Base-by-base conservation (phyloP, 768 basidiomycete genomes). In the Mycena indigotica region DNA sequence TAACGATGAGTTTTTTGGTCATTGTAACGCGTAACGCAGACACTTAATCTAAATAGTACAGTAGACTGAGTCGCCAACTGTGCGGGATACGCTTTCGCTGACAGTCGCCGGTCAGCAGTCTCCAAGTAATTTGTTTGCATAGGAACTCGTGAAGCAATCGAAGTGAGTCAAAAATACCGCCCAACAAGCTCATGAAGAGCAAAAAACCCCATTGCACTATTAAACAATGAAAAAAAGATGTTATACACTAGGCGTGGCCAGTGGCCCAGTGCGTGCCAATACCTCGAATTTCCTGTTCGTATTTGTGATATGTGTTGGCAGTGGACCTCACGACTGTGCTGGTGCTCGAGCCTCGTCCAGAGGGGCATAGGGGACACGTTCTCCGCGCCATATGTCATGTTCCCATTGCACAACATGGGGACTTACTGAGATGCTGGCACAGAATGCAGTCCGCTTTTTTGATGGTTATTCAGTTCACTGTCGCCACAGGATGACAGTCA, bases 401-500 rank as follows among this genome's bases (percentile, higher is more conserved):
- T 24, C 23, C 19, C 12, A 17, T 8, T 28, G 38, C 10, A 5
- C 15, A 19, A 15, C 50, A n/a, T 25, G 13, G n/a, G 32, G 8
- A 8, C 32, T 35, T 19, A 32, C 46, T 38, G 13, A 29, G 38
- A 16, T 15, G 26, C 19, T 40, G 50, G 24, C 25, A 5, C 53
- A 65, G 66, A 17, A 65, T 56, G 26, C 60, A 52, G 17, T 63
- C 58, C 28, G 48, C 65, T 15, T 29, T 65, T 17, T 58, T 46
- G 30, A 52, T 55, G 6, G 55, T 67, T 2, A 30, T 67, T 16
- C 59, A 63, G 46, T 68, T 65, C 41, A 65, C 67, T 4, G 62
- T 68, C 3, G 62, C 65, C 24, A 68, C 67, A 5, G 67, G 64
- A 21, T 52, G n/a, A n/a, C n/a, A n/a, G n/a, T n/a, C n/a, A n/a